Base-by-base conservation (phyloP, 306 rosid species). In the Pyrus communis region DNA sequence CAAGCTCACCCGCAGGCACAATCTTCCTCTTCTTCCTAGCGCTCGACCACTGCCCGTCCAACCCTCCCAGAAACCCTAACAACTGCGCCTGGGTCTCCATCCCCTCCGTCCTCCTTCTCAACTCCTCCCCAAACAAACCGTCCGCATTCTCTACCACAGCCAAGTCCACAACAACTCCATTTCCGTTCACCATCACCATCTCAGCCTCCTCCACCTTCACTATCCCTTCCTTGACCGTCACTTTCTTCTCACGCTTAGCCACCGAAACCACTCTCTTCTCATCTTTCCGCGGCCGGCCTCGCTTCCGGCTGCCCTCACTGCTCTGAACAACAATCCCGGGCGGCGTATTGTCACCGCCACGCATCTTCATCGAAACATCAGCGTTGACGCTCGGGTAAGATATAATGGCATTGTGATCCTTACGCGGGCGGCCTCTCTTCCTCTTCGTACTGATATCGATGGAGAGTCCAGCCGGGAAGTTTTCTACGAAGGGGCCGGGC, bases 241-340 rank as follows among this genome's bases (percentile, higher is more conserved):
- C 43, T 30, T 45, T 19, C 61, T 67, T 77, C 62, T 14, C 71
- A 59, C 65, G 45, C 69, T 15, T 27, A 64, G 43, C 21, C 45
- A 31, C 43, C 69, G 69, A 33, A 23, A 54, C 60, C 30, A n/a
- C 22, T 43, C 46, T 78, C 75, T 43, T 82, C 55, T 77, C 79
- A 21, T 75, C 70, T 89, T 82, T 91, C 2, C 93, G 78, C 12
- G 97, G 96, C 83, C 96, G 85, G 58, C 97, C 98, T 40, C 97
- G 90, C 90, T 86, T 90, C 69, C 98, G 82, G 87, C 86, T 86
- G 49, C 55, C 74, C 68, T 66, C 71, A 30, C 69, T 25, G 7
- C 62, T 74, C 70, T 62, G 58, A 43, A 27, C 60, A 10, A 57
- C 58, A 18, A 66, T 67, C 33, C n/a, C 22, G 2, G n/a, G 28